Evolutionary conservation across 1,284 basidiomycete genomes (phyloP).

Genomic region (Cerrena zonata): DNA sequence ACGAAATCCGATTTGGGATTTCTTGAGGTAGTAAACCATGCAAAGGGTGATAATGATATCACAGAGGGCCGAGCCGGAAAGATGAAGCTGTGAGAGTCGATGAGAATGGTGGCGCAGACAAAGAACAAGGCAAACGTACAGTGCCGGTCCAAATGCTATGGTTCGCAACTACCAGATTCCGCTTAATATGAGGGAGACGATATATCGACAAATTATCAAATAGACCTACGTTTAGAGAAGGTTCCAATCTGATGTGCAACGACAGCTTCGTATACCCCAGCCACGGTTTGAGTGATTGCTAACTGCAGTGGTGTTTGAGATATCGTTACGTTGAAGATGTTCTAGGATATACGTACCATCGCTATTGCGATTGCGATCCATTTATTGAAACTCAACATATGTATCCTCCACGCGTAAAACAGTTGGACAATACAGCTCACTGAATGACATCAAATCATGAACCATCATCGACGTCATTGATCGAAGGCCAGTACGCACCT

Average conservation of each 20-base stretch:
- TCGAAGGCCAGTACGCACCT: slow-evolving; percentile 4
- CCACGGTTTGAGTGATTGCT: slow-evolving; percentile 8
- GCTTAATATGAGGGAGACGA: no score
- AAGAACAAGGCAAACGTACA: slow-evolving; percentile 2
- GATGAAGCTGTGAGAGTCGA: slow-evolving; percentile 4
- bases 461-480: background rate
- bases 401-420: slow-evolving; percentile 15
- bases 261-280: slow-evolving; percentile 10
- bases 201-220: no score
- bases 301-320: slow-evolving; percentile 3
- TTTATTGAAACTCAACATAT: slow-evolving; percentile 6
- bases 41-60: slow-evolving; percentile 8
- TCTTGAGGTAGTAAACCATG: slow-evolving; percentile 11
- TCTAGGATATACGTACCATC: background rate
- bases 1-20: slow-evolving; percentile 4
- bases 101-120: background rate
- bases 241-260: slow-evolving; percentile 4
- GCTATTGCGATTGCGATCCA: slow-evolving; percentile 7
- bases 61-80: slow-evolving; percentile 3
- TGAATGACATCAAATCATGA: background rate
- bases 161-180: background rate
- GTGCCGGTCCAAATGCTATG: background rate
- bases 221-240: slow-evolving; percentile 5
- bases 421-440: slow-evolving; percentile 9
- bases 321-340: background rate